Base-by-base conservation (phyloP, 345 rosid species). In the Heritiera fomes region DNA sequence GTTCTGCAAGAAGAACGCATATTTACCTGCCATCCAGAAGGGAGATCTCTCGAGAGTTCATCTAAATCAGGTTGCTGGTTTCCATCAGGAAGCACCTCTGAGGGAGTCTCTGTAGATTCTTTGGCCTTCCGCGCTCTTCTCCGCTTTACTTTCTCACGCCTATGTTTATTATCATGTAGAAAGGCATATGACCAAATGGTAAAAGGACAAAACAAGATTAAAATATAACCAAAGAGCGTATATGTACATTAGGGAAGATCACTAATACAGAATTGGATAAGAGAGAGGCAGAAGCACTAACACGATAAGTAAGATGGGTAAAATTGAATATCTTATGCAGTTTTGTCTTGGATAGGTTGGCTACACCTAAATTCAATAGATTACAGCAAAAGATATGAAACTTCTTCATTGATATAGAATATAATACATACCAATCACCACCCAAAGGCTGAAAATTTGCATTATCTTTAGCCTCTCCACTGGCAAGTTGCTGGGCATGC, bases 401-500 rank as follows among this genome's bases (percentile, higher is more conserved):
- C 20, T 65, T 40, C 20, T 65, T 40, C 17, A 40, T 7, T 47
- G 0, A 65, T 17, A 32, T 14, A 40, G 14, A 71, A 17, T 7
- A 30, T 12, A 73, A 38, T 47, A 69, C 94, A 52, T 80, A 96
- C 97, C 99, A 96, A 84, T 96, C 98, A 59, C 98, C 94, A 59
- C 97, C 95, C 20, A 96, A 83, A 45, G 99, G 98, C 86, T 96
- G 99, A 85, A 96, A 96, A 87, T 96, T 94, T 18, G 99, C 98
- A 75, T 96, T 96, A 78, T 89, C 94, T 85, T 84, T 89, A 73
- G 97, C 97, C 85, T 94, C 99, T 81, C 98, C 94, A 77, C 95
- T 96, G 5, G 97, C 94, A 61, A 94, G 92, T 83, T 96, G 98
- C 80, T 90, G 86, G 12, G 91, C 90, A 77, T 65, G 91, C 99